Evolutionary conservation across 805 yeast genomes (phyloP).

Genomic region (Zygosaccharomyces gambellarensis): DNA sequence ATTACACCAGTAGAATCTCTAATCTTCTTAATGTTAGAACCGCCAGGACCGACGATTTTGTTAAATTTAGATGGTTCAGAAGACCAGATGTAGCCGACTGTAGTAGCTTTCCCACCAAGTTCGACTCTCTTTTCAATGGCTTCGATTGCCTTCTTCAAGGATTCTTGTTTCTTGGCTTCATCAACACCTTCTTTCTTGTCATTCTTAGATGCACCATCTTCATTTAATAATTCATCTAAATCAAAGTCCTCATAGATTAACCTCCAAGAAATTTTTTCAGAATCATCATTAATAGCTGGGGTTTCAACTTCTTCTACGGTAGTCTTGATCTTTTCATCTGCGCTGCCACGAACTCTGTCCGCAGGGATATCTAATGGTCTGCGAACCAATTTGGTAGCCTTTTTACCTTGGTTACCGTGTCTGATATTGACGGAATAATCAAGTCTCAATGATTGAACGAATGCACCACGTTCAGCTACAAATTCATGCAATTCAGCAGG

Average conservation of each 20-base stretch:
- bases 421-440: conserved; percentile 54
- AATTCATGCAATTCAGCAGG: conserved; percentile 56
- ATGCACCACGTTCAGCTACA: conserved; percentile 63
- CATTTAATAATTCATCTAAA: conserved; percentile 25
- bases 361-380: conserved; percentile 44
- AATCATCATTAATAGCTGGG: conserved; percentile 22
- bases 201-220: conserved; percentile 35
- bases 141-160: conserved; percentile 28
- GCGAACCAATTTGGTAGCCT: conserved; percentile 48
- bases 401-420: conserved; percentile 48
- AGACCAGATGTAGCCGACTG: conserved; percentile 60
- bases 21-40: conserved; percentile 57
- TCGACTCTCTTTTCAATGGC: conserved; percentile 48
- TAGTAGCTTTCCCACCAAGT: conserved; percentile 42
- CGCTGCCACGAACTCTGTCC: conserved; percentile 41
- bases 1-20: conserved; percentile 55
- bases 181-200: conserved; percentile 41
- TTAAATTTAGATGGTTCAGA: conserved; percentile 49
- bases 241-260: conserved; percentile 41
- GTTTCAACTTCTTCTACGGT: conserved; percentile 39
- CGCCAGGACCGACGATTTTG: conserved; percentile 71
- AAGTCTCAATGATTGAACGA: conserved; percentile 48
- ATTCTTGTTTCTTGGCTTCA: conserved; percentile 49
- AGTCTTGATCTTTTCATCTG: conserved; percentile 42
- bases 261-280: conserved; percentile 58